A percentile compares a stretch with the other conserved stretches of the same genome.
phyloP scores from a whole-genome alignment of 352 stramenopile species.

The Aphanomyces cochlioides region DNA sequence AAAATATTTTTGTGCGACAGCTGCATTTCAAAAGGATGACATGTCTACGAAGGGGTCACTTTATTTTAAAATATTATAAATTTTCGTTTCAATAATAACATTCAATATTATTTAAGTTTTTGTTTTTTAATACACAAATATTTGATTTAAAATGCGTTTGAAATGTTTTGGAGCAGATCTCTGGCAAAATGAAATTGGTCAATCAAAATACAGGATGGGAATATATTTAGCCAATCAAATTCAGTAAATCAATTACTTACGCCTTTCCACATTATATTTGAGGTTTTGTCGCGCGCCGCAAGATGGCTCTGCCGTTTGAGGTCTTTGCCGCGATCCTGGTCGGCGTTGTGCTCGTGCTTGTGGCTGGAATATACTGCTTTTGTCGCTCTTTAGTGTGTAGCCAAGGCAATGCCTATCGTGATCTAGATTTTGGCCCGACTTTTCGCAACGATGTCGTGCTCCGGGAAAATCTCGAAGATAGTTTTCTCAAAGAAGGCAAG shows the following conservation, averaged over 20 bases:
- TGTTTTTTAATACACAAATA: not conserved
- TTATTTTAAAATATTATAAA: not conserved
- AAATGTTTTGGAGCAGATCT: too few relatives aligned
- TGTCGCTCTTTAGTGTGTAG: not conserved
- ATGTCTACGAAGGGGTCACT: too few relatives aligned
- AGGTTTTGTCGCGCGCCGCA: not conserved
- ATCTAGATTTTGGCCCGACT: constrained; percentile 10
- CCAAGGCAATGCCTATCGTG: not conserved
- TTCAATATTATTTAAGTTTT: not conserved
- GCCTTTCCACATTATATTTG: not conserved
- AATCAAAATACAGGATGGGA: not conserved
- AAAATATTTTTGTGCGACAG: too few relatives aligned
- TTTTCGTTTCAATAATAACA: not conserved
- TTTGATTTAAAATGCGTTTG: not conserved
- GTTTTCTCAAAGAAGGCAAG: constrained; percentile 51
- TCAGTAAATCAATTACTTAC: not conserved
- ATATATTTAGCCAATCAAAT: not conserved
- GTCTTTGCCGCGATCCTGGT: not conserved
- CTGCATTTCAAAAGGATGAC: too few relatives aligned
- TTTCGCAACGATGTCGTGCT: constrained; percentile 44
- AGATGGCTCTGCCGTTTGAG: not conserved
- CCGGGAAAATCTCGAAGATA: constrained; percentile 65
- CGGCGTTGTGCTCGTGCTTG: not conserved
- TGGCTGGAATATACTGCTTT: not conserved
- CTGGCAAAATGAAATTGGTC: not conserved